Percentiles rank a stretch among this genome's conserved stretches.
These are phyloP conservation scores for Aspergillus piperis DNA, from an alignment of 2,329 filamentous ascomycete genomes.

Conservation along the genomic window DNA sequence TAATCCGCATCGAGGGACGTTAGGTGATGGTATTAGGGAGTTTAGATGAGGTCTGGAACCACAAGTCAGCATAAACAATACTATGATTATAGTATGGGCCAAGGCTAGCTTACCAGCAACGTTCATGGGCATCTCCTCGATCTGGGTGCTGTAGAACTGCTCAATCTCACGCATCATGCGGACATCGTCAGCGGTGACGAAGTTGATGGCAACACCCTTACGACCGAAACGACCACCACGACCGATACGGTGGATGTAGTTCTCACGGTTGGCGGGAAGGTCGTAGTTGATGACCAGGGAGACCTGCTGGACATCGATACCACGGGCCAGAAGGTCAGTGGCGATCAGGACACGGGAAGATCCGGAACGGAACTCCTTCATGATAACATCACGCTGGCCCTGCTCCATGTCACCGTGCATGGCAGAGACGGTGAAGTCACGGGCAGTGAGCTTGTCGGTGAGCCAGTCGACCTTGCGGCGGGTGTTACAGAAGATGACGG, in stretches of 20 bases:
- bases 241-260: conserved; percentile 99
- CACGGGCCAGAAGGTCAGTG: conserved; percentile 95
- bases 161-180: conserved; percentile 99
- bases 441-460: conserved; percentile 96
- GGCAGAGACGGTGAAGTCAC: conserved; percentile 98
- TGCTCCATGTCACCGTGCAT: conserved; percentile 99
- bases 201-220: conserved; percentile 99
- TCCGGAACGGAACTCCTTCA: conserved; percentile 99
- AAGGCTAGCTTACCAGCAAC: conserved; percentile 59
- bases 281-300: conserved; percentile 99
- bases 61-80: conserved; percentile 12
- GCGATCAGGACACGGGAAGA: conserved; percentile 98
- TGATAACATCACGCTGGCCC: conserved; percentile 95
- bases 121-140: conserved; percentile 99
- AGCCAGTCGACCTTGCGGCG: conserved; percentile 99
- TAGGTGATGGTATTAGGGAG: conserved; percentile 28
- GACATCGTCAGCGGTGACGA: conserved; percentile 97
- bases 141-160: conserved; percentile 99
- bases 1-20: conserved; percentile 40
- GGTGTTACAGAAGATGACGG: conserved; percentile 99
- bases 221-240: conserved; percentile 99
- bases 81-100: neutral
- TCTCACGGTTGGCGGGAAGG: conserved; percentile 96
- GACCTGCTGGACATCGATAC: conserved; percentile 99
- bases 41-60: conserved; percentile 47